phyloP scores from a whole-genome alignment of 257 asterid species.

The Jaltomata sinuosa region DNA sequence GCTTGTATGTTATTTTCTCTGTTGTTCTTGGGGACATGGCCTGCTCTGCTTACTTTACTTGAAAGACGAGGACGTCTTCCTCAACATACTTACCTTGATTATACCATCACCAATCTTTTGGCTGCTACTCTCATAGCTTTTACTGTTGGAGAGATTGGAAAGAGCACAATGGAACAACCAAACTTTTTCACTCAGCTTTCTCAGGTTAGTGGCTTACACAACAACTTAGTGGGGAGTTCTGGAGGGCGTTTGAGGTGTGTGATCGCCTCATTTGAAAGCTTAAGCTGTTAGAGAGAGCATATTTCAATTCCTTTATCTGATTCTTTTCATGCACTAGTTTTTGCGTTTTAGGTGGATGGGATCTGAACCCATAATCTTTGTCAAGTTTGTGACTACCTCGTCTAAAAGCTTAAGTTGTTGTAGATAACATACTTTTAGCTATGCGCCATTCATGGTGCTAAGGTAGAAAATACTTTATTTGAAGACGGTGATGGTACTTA shows the following conservation, averaged over 20 bases:
- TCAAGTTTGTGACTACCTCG: background rate
- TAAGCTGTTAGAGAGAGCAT: too few species aligned
- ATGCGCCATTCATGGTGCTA: too few species aligned
- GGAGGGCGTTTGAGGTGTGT: background rate
- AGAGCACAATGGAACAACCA: slow-evolving; percentile 38
- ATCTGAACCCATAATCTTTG: background rate
- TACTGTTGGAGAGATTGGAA: slow-evolving; percentile 79
- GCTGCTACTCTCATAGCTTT: slow-evolving; percentile 81
- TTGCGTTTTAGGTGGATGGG: background rate
- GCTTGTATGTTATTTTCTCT: slow-evolving; percentile 72
- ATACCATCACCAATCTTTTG: slow-evolving; percentile 69
- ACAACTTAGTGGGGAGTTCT: background rate
- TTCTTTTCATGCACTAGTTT: background rate
- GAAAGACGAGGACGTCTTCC: slow-evolving; percentile 96
- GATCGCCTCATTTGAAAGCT: background rate
- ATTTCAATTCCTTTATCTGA: background rate
- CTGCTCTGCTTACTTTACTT: slow-evolving; percentile 70
- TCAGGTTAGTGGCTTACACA: slow-evolving; percentile 36
- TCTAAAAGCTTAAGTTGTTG: background rate
- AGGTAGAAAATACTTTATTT: too few species aligned
- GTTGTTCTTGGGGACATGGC: slow-evolving; percentile 90
- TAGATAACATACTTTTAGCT: background rate
- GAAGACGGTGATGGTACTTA: too few species aligned
- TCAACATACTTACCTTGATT: slow-evolving; percentile 92
- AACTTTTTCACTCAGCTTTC: slow-evolving; percentile 62